Evolutionary conservation across 192 early-diverging fungal genomes (phyloP).

Genomic region (Obelidium mucronatum): DNA sequence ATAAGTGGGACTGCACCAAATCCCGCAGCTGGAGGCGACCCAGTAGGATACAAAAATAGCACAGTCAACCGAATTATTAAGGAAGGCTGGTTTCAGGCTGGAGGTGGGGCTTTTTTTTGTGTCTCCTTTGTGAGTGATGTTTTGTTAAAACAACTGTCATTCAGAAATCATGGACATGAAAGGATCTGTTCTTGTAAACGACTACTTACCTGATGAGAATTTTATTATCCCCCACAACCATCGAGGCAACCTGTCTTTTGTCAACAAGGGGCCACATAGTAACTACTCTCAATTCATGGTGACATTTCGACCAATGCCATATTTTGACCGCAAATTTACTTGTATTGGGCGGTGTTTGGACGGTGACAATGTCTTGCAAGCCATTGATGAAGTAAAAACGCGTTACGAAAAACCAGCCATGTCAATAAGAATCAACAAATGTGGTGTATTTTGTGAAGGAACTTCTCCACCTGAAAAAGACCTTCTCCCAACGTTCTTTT

Average conservation of each 20-base stretch:
- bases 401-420: constrained; percentile 47
- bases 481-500: constrained; percentile 14
- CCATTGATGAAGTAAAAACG: constrained; percentile 40
- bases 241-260: constrained; percentile 50
- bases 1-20: constrained; percentile 26
- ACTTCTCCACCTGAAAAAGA: not conserved
- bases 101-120: constrained; percentile 32
- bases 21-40: not conserved
- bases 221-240: constrained; percentile 54
- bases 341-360: constrained; percentile 56
- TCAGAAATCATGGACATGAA: not conserved
- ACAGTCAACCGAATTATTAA: constrained; percentile 42
- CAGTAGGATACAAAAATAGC: constrained; percentile 20
- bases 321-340: constrained; percentile 58
- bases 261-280: constrained; percentile 54
- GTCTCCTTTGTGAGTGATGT: constrained; percentile 17
- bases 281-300: constrained; percentile 55
- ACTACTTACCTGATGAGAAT: constrained; percentile 54
- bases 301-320: constrained; percentile 47
- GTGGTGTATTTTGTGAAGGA: constrained; percentile 27
- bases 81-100: constrained; percentile 56
- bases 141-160: not conserved
- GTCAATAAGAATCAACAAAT: constrained; percentile 24
- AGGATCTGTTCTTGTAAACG: not conserved
- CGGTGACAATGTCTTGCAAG: constrained; percentile 43